A percentile compares a stretch with the other conserved stretches of the same genome.
Conservation (phyloP, 441 rosid species). For the Erodium moschatum region DNA sequence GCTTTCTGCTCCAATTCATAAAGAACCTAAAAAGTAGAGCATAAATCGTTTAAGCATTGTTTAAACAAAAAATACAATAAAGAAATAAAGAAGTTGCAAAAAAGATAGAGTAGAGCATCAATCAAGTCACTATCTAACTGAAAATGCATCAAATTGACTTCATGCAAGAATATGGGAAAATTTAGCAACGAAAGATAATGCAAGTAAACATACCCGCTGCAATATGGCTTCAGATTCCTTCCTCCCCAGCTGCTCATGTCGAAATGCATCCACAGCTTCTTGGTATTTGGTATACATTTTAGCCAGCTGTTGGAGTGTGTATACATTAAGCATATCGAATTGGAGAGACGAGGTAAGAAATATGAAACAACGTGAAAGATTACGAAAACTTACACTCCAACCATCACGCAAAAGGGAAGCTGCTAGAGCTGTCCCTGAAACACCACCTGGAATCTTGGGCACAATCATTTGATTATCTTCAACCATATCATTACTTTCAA, state of each 20-base stretch:
- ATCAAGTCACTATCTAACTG: neutral
- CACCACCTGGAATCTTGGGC: slow-evolving; percentile 77
- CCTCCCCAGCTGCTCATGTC: slow-evolving; percentile 94
- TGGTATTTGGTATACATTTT: slow-evolving; percentile 93
- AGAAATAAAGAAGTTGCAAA: slow-evolving; percentile 1
- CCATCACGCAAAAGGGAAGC: slow-evolving; percentile 97
- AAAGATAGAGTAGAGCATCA: neutral
- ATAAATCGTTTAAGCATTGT: neutral
- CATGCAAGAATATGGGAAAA: neutral
- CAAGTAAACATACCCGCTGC: slow-evolving; percentile 58
- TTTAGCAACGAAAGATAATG: neutral
- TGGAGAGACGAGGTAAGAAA: neutral
- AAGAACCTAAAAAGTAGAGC: slow-evolving; percentile 51
- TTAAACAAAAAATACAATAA: slow-evolving; percentile 6
- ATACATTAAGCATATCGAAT: slow-evolving; percentile 9
- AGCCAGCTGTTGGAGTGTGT: slow-evolving; percentile 45
- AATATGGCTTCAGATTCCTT: slow-evolving; percentile 82
- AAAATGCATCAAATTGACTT: neutral
- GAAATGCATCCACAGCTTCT: slow-evolving; percentile 93
- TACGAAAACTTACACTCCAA: slow-evolving; percentile 75
- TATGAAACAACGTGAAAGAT: slow-evolving; percentile 14
- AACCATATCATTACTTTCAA: slow-evolving; percentile 31
- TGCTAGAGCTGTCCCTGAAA: slow-evolving; percentile 93
- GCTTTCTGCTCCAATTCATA: slow-evolving; percentile 92
- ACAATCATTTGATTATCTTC: slow-evolving; percentile 44